These are phyloP conservation scores for Penicillium fimorum DNA, from an alignment of 495 filamentous ascomycete species.

Conservation along the genomic window DNA sequence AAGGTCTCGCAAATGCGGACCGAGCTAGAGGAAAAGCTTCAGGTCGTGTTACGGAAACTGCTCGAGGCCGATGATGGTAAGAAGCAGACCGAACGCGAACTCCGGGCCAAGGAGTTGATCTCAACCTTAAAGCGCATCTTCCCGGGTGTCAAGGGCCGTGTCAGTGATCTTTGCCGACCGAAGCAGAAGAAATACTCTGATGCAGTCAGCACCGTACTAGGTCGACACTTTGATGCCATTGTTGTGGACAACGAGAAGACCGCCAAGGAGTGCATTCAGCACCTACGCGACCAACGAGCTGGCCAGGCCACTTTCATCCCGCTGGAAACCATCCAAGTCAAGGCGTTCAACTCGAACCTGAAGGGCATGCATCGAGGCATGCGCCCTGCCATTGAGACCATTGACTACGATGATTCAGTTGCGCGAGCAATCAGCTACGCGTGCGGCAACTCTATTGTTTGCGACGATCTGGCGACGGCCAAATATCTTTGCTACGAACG, in stretches of 20 bases:
- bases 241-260: slow-evolving; percentile 97
- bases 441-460: slow-evolving; percentile 94
- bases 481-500: slow-evolving; percentile 86
- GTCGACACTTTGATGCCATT: slow-evolving; percentile 88
- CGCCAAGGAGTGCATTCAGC: slow-evolving; percentile 90
- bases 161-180: slow-evolving; percentile 90
- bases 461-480: slow-evolving; percentile 80
- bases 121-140: slow-evolving; percentile 86
- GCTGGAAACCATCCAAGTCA: slow-evolving; percentile 94
- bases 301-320: slow-evolving; percentile 90
- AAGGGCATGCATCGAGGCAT: slow-evolving; percentile 83
- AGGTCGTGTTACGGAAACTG: slow-evolving; percentile 73
- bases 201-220: slow-evolving; percentile 88
- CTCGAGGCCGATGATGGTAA: slow-evolving; percentile 78
- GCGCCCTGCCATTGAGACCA: slow-evolving; percentile 91
- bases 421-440: slow-evolving; percentile 93
- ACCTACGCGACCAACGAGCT: slow-evolving; percentile 82
- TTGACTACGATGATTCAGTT: slow-evolving; percentile 84
- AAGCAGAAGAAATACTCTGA: slow-evolving; percentile 95
- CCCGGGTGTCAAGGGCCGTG: slow-evolving; percentile 83
- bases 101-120: slow-evolving; percentile 72
- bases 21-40: slow-evolving; percentile 88
- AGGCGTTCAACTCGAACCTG: slow-evolving; percentile 78
- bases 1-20: slow-evolving; percentile 74
- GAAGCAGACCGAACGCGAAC: slow-evolving; percentile 79